Conservation (phyloP, 202 grass and related monocot genomes). For the Dendrocalamus latiflorus region DNA sequence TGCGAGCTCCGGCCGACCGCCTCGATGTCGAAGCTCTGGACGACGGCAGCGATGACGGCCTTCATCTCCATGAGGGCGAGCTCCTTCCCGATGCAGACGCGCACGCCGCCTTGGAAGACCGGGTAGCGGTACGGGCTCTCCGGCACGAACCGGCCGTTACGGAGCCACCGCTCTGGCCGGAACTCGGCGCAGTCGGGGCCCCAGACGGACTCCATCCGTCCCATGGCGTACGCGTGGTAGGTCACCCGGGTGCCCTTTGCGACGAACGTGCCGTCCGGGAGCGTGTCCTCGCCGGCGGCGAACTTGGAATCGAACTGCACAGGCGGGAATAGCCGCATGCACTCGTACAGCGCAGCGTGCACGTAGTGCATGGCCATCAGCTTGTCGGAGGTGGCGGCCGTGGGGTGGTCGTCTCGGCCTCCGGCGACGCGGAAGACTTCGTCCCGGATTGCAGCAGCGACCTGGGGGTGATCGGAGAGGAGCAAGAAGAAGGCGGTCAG, state of each 20-base stretch:
- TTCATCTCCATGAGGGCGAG: constrained; percentile 89
- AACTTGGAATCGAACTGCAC: constrained; percentile 96
- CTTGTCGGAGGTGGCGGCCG: constrained; percentile 7
- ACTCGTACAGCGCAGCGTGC: constrained; percentile 66
- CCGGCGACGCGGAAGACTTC: constrained; percentile 39
- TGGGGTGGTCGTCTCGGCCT: neutral
- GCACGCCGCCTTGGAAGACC: constrained; percentile 74
- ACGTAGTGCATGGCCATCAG: constrained; percentile 74
- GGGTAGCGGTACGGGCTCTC: constrained; percentile 64
- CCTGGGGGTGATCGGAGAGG: constrained; percentile 55
- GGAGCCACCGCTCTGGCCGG: constrained; percentile 63
- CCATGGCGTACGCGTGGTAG: no score
- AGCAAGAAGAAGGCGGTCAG: constrained; percentile 92
- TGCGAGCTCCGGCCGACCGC: constrained; percentile 42
- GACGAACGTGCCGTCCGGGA: constrained; percentile 78
- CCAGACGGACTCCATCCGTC: constrained; percentile 70
- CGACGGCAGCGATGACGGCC: constrained; percentile 53
- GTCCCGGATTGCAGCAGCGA: constrained; percentile 50
- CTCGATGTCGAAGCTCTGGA: constrained; percentile 61
- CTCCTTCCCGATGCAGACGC: constrained; percentile 79
- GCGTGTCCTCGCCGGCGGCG: constrained; percentile 61
- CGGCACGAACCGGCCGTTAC: constrained; percentile 37
- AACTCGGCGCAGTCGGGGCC: constrained; percentile 65
- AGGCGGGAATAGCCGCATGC: constrained; percentile 89
- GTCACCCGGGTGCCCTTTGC: no score